Percentiles rank a stretch among this genome's conserved stretches.
Conservation (phyloP, 1,139 yeast species). For the Lodderomyces oxycetoniae region DNA sequence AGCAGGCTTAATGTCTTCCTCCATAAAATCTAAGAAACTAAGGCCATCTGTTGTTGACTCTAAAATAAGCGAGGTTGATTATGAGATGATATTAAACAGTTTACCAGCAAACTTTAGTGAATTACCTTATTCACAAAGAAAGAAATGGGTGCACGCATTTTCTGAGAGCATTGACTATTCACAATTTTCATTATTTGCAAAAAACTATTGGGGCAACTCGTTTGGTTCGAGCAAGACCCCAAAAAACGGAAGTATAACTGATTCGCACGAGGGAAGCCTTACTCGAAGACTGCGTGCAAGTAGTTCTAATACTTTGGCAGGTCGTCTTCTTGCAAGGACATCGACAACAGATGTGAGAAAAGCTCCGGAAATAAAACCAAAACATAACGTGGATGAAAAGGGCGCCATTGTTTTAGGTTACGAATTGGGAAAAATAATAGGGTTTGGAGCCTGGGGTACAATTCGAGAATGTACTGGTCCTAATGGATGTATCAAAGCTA, state of each 20-base stretch:
- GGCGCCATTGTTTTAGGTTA: constrained; percentile 60
- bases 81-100: constrained; percentile 36
- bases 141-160: constrained; percentile 49
- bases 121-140: constrained; percentile 66
- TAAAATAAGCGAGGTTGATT: constrained; percentile 25
- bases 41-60: constrained; percentile 20
- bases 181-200: constrained; percentile 42
- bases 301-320: constrained; percentile 40
- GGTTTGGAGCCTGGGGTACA: constrained; percentile 90
- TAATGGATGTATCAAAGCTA: constrained; percentile 54
- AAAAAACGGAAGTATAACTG: constrained; percentile 7
- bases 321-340: constrained; percentile 36
- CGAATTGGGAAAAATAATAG: constrained; percentile 71
- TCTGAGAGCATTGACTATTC: constrained; percentile 53
- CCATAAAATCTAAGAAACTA: constrained; percentile 18
- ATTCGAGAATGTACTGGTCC: constrained; percentile 63
- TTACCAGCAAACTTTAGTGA: constrained; percentile 60
- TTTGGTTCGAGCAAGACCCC: constrained; percentile 15
- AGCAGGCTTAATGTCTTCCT: constrained; percentile 5
- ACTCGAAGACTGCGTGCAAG: constrained; percentile 25
- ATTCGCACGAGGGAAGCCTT: not conserved
- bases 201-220: constrained; percentile 21
- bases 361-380: constrained; percentile 19
- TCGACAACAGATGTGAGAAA: constrained; percentile 36
- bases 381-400: constrained; percentile 48